A percentile compares a stretch with the other conserved stretches of the same genome.
Conservation (phyloP, 805 yeast species). For the Peterozyma xylosa region DNA sequence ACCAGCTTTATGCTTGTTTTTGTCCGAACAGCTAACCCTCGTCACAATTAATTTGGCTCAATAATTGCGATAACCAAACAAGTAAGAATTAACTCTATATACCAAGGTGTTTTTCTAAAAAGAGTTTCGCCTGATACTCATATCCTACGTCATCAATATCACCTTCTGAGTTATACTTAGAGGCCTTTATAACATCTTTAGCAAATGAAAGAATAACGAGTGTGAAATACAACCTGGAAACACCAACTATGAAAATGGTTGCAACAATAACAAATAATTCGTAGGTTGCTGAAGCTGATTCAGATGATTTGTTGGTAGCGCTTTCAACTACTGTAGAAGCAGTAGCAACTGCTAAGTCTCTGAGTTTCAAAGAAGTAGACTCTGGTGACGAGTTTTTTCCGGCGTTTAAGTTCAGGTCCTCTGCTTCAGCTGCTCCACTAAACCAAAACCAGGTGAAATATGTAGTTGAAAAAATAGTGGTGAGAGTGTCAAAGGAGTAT, state of each 20-base stretch:
- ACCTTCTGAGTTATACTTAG: slow-evolving; percentile 20
- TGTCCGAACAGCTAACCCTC: no score
- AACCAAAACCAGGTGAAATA: slow-evolving; percentile 79
- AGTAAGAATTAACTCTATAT: no score
- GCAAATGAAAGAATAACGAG: slow-evolving; percentile 53
- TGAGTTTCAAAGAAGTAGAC: not conserved
- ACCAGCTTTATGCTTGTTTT: no score
- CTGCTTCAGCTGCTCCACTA: slow-evolving; percentile 17
- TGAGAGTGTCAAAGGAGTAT: slow-evolving; percentile 59
- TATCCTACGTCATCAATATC: no score
- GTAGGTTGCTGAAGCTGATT: slow-evolving; percentile 55
- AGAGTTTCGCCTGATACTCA: no score
- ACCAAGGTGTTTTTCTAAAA: no score
- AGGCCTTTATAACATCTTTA: slow-evolving; percentile 42
- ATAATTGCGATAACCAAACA: no score
- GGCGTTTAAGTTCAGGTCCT: slow-evolving; percentile 15
- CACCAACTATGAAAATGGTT: slow-evolving; percentile 39
- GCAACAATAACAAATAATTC: slow-evolving; percentile 53
- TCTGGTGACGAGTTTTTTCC: not conserved
- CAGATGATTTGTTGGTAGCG: slow-evolving; percentile 26
- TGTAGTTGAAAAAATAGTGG: slow-evolving; percentile 61
- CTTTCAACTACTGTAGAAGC: slow-evolving; percentile 7
- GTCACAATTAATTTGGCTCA: no score
- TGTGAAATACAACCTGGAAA: slow-evolving; percentile 51
- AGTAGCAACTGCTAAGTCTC: not conserved